These are phyloP conservation scores for Kalanchoe fedtschenkoi DNA, from an alignment of 164 flowering plant species.

Conservation along the genomic window DNA sequence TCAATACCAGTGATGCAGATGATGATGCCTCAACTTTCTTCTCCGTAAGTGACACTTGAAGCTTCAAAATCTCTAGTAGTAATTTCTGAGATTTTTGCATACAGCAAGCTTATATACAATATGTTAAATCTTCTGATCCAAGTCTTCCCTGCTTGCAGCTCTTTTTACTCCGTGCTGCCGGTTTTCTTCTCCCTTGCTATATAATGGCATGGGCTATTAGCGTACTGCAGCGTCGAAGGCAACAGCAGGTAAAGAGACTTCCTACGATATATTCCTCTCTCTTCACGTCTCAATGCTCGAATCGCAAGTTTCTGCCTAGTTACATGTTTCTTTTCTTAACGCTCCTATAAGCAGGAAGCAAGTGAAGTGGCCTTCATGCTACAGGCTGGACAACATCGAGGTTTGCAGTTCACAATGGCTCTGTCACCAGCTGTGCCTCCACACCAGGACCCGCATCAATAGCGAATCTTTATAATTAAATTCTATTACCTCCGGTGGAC, in stretches of 20 bases:
- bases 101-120: neutral
- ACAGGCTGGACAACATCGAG: conserved; percentile 34
- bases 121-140: neutral
- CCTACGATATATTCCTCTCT: no score
- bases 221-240: conserved; percentile 74
- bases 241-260: conserved; percentile 66
- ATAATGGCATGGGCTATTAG: conserved; percentile 95
- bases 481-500: no score
- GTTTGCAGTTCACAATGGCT: conserved; percentile 33
- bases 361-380: conserved; percentile 40
- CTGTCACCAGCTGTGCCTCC: conserved; percentile 20
- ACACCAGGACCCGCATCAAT: conserved; percentile 4
- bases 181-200: conserved; percentile 83
- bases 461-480: no score
- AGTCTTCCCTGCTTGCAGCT: conserved; percentile 44
- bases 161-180: conserved; percentile 81
- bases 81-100: neutral
- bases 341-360: conserved; percentile 18
- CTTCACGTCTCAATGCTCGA: no score
- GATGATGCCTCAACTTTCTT: conserved; percentile 38
- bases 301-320: neutral
- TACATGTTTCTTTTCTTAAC: neutral
- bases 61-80: neutral
- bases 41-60: conserved; percentile 28
- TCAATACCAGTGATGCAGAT: conserved; percentile 22